A percentile compares a stretch with the other conserved stretches of the same genome.
These are phyloP conservation scores for Mariannaea sp. DNA, from an alignment of 2,329 filamentous ascomycete species.

Conservation along the genomic window DNA sequence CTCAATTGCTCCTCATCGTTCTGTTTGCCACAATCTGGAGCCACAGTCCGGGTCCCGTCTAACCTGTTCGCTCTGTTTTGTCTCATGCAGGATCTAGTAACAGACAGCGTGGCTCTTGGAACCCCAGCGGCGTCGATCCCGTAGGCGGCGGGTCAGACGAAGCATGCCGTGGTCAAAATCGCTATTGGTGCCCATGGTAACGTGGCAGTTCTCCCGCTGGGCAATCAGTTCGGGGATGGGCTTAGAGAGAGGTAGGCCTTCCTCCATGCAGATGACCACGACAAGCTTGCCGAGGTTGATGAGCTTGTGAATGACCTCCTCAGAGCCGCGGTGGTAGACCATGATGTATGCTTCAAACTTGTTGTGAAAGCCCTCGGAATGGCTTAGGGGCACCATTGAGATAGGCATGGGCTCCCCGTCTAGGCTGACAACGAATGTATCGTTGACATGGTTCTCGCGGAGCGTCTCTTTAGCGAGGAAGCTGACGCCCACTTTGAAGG, in stretches of 20 bases:
- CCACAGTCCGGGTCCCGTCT: too few relatives aligned
- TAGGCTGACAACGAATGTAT: background rate
- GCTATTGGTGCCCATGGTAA: background rate
- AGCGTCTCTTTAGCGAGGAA: slow-evolving; percentile 1
- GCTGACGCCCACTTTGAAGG: background rate
- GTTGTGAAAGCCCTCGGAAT: background rate
- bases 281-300: background rate
- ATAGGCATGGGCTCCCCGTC: background rate
- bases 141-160: background rate
- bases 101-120: background rate
- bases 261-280: background rate
- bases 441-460: background rate
- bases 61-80: too few relatives aligned
- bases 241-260: background rate
- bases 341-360: background rate
- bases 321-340: background rate
- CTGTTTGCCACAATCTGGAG: too few relatives aligned
- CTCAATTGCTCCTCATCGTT: too few relatives aligned
- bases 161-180: background rate
- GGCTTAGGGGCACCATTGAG: background rate
- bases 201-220: slow-evolving; percentile 1
- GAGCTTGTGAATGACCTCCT: slow-evolving; percentile 1
- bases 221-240: background rate
- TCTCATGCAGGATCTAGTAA: too few relatives aligned
- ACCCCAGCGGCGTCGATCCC: background rate